Percentiles rank a stretch among this genome's conserved stretches.
These are phyloP conservation scores for Pseudocohnilembus persalinus DNA, from an alignment of 169 alveolate genomes.

Conservation along the genomic window DNA sequence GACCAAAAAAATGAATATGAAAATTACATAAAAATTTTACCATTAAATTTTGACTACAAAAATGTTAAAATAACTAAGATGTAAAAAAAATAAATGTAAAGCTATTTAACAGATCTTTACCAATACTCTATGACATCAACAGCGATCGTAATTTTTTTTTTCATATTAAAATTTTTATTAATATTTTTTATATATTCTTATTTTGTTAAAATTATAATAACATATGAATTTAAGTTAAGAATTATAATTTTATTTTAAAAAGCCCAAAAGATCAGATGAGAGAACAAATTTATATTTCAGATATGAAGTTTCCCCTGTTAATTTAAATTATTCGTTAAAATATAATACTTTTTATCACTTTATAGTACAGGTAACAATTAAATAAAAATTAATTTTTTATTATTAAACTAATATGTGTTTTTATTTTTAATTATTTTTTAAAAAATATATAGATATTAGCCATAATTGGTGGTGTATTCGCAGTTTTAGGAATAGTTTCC, in stretches of 20 bases:
- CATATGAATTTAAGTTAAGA: no score
- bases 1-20: neutral
- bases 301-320: neutral
- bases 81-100: neutral
- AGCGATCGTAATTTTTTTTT: neutral
- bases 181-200: neutral
- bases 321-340: no score
- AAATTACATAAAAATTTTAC: neutral
- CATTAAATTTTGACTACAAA: neutral
- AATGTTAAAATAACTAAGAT: no score
- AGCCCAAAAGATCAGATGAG: neutral
- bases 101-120: neutral
- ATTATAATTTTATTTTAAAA: no score
- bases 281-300: neutral
- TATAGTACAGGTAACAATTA: neutral
- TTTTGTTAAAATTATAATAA: no score
- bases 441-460: neutral
- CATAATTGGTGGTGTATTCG: neutral
- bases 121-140: neutral
- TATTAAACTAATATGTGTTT: no score
- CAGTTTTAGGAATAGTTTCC: neutral
- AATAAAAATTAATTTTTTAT: no score
- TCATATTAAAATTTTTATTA: no score
- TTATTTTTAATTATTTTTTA: no score
- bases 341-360: neutral